Conservation (phyloP, 2,329 filamentous ascomycete species). For the Sporothrix schenckii region DNA sequence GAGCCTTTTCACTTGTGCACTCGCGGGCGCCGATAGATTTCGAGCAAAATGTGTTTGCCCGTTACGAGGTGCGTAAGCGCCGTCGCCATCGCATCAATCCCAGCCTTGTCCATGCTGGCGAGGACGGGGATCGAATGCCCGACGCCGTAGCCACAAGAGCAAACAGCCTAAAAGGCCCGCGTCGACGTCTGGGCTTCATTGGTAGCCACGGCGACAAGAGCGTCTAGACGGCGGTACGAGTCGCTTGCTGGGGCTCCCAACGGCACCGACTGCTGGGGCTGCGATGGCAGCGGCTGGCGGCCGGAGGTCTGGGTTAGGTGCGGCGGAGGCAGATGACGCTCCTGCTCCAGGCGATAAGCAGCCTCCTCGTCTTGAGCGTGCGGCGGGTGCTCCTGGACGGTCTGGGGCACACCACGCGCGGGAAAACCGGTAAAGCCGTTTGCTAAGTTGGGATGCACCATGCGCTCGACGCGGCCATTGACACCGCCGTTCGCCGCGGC, state of each 20-base stretch:
- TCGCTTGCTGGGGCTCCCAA: neutral
- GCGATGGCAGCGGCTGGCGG: constrained; percentile 10
- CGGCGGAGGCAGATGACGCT: neutral
- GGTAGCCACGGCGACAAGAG: constrained; percentile 37
- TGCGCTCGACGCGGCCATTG: constrained; percentile 54
- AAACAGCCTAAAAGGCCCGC: constrained; percentile 34
- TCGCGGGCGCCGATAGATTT: too few species aligned
- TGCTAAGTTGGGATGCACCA: constrained; percentile 58
- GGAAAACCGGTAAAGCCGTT: constrained; percentile 37
- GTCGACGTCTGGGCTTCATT: constrained; percentile 32
- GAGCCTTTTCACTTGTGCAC: too few species aligned
- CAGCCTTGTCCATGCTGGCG: neutral
- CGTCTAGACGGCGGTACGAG: constrained; percentile 33
- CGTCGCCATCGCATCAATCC: too few species aligned
- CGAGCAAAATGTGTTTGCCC: too few species aligned
- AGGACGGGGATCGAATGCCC: too few species aligned
- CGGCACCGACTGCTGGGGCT: constrained; percentile 4
- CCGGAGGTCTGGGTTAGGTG: neutral
- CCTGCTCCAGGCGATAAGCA: constrained; percentile 15
- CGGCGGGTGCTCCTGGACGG: constrained; percentile 32
- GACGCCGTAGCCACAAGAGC: neutral
- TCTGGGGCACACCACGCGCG: constrained; percentile 34
- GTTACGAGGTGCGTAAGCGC: too few species aligned
- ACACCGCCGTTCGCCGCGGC: constrained; percentile 33
- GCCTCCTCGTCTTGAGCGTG: constrained; percentile 13